phyloP scores from a whole-genome alignment of 2,329 filamentous ascomycete species.

The Amauroascus verrucosus region DNA sequence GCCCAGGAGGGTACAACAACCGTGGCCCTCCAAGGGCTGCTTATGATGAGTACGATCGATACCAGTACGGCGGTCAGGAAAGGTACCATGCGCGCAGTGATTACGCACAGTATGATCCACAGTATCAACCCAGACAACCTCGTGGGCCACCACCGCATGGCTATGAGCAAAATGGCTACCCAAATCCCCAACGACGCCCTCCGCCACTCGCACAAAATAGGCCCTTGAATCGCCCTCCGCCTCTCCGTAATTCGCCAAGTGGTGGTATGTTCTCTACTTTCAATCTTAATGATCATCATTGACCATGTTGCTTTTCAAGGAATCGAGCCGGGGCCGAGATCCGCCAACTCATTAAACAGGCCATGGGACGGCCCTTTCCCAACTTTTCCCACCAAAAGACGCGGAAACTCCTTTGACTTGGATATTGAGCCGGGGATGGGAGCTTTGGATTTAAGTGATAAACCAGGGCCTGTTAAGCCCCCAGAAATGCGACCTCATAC shows the following conservation, averaged over 20 bases:
- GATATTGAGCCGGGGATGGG: conserved; percentile 32
- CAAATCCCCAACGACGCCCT: conserved; percentile 10
- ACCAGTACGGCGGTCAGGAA: conserved; percentile 22
- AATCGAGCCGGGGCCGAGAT: conserved; percentile 5
- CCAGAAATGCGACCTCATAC: conserved; percentile 29
- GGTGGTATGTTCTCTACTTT: conserved; percentile 24
- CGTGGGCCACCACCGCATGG: conserved; percentile 17
- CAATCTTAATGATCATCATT: not conserved
- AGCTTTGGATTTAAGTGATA: conserved; percentile 30
- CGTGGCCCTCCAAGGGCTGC: conserved; percentile 22
- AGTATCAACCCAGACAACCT: conserved; percentile 5
- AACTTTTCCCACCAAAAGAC: conserved; percentile 27
- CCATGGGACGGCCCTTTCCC: conserved; percentile 44
- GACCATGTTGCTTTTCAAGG: not conserved
- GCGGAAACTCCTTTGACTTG: conserved; percentile 26
- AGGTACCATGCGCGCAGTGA: conserved; percentile 22
- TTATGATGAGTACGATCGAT: conserved; percentile 23
- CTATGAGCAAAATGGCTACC: conserved; percentile 16
- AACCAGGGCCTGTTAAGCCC: conserved; percentile 20
- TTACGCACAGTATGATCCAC: conserved; percentile 7
- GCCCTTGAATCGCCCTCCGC: conserved; percentile 21
- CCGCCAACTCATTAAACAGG: conserved; percentile 27
- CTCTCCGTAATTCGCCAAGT: conserved; percentile 24
- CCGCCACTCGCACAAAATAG: conserved; percentile 9
- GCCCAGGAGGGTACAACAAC: conserved; percentile 21